Base-by-base conservation (phyloP, 345 rosid species). In the Arabidopsis suecica region DNA sequence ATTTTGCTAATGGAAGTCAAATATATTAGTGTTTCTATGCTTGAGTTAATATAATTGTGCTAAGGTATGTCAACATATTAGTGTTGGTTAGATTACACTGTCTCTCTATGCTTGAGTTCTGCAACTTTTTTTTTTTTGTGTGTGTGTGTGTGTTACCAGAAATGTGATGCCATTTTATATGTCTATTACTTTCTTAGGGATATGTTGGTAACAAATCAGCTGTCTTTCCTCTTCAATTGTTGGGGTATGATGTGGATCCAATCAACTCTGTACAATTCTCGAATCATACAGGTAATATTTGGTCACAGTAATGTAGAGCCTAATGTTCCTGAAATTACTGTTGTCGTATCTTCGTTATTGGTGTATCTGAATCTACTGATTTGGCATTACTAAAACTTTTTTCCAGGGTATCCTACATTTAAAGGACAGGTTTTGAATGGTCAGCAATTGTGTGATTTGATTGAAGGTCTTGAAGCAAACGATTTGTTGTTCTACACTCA, bases 131-230 rank as follows among this genome's bases (percentile, higher is more conserved):
- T 61, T 61, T 6, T 12, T 61, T 41, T 23, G 36, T 55, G 22
- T 25, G 7, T 6, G 20, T 61, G 23, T 23, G 36, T 55, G 22
- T 25, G 7, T 13, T 62, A 9, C 1, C 14, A 14, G 28, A 44
- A 10, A 34, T 32, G 45, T 53, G 25, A 63, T 63, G 14, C 5
- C 9, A 42, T 30, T 75, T 45, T 28, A 3, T 28, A 55, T 7
- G 11, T 0, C 42, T 16, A 25, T 61, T 13, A 14, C 0, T 40
- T 77, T 64, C 14, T 58, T 45, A 95, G 99, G 99, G 99, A 71
- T 95, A 95, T 82, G 99, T 95, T 64, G 99, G 99, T 53, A 95
- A 95, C 81, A 95, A 95, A 75, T 89, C 99, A 48, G 98, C 99
- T 23, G 94, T 95, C 16, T 95, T 95, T 60, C 98, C 98, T 78